Evolutionary conservation across 2,329 filamentous ascomycete genomes (phyloP).

Genomic region (Sclerotinia nivalis): DNA sequence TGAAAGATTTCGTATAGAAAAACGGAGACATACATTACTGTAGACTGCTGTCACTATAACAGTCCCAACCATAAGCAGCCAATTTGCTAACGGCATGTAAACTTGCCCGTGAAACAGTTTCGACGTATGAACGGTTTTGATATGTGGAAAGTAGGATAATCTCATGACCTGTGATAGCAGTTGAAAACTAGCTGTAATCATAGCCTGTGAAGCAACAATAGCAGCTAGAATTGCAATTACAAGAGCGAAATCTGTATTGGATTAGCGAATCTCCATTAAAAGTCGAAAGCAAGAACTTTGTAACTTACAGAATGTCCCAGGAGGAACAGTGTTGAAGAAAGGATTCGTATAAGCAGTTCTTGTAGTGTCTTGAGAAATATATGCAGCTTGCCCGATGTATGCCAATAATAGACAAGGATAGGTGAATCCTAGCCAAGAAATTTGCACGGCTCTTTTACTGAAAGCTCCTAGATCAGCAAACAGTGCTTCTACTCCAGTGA

Average conservation of each 20-base stretch:
- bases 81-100: conserved; percentile 75
- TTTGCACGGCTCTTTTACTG: conserved; percentile 66
- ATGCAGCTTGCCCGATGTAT: conserved; percentile 67
- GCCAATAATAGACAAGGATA: conserved; percentile 63
- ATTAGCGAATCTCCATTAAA: neutral
- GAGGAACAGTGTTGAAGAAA: conserved; percentile 70
- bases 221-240: conserved; percentile 69
- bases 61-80: conserved; percentile 73
- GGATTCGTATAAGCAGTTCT: conserved; percentile 67
- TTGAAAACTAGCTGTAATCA: conserved; percentile 76
- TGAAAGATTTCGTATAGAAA: neutral
- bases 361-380: conserved; percentile 58
- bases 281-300: neutral
- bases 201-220: conserved; percentile 75
- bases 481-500: conserved; percentile 77
- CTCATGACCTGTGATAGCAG: conserved; percentile 69
- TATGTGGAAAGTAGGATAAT: conserved; percentile 69
- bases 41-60: conserved; percentile 74
- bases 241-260: conserved; percentile 54
- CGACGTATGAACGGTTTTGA: conserved; percentile 72
- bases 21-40: conserved; percentile 56
- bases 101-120: conserved; percentile 71
- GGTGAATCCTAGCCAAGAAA: conserved; percentile 68
- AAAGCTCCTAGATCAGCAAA: conserved; percentile 80
- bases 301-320: conserved; percentile 59